Evolutionary conservation across 2,329 filamentous ascomycete genomes (phyloP), one percentile per base, ranked within the genome.

Genomic region (Harringtonia aguacate): DNA sequence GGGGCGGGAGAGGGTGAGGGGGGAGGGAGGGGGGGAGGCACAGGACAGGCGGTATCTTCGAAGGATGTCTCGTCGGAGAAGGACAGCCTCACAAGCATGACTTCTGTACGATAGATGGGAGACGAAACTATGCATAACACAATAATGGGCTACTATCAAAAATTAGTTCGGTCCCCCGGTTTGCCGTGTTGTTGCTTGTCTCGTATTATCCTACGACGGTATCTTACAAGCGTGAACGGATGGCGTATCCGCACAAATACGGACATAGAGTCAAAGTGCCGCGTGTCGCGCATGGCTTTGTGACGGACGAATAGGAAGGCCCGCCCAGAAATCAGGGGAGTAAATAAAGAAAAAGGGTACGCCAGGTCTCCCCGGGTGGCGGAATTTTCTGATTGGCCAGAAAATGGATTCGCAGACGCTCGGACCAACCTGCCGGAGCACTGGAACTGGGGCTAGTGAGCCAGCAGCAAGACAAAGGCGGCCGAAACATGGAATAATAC

Each of bases 361-460:
- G 31, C 8, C 18, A 12, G 6, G 8, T 27, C n/a, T 20, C 29
- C 35, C 9, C 5, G 10, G 31, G 10, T 40, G 31, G 15, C 37
- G 17, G 34, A 46, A 44, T 48, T 49, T 49, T 49, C 28, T 49
- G 43, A 49, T 49, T 49, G 47, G 47, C 18, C 40, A 30, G 41
- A 48, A 44, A 48, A 41, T 28, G 12, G 20, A 14, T 7, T 31
- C 30, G 8, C 5, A 13, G n/a, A 15, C 27, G 43, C 30, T 36
- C 37, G 43, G 42, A 20, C 37, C 43, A 41, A 7, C 4, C 14
- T 37, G 17, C 37, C 18, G 31, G 37, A 12, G 37, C 28, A 14
- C 14, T 21, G 29, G 35, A 29, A 29, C 22, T 28, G 36, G 13
- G 36, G 21, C 24, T 6, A 10, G 24, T 10, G 24, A 27, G 10